Base-by-base conservation (phyloP, 441 rosid genomes). In the Croton laevigatus region DNA sequence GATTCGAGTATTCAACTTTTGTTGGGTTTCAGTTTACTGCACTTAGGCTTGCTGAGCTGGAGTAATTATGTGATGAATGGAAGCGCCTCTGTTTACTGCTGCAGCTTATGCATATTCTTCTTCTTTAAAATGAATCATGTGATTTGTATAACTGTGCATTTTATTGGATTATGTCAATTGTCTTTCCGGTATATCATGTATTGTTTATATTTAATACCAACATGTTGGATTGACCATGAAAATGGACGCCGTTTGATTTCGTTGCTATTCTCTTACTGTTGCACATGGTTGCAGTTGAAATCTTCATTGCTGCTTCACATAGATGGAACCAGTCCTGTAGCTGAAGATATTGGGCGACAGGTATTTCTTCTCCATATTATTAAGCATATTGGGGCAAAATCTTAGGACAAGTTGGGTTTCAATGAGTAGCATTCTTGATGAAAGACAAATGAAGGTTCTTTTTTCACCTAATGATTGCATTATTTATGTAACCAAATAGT, bases 321-420 rank as follows among this genome's bases (percentile, higher is more conserved):
- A 59, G 99, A 96, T 84, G 99, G 99, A 82, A 86, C 94, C 20
- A 96, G 98, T 72, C 94, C 97, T 60, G 82, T 96, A 49, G 99
- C 99, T 51, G 99, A 96, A 79, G 99, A 96, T 80, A 96, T 96
- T 67, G 98, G 98, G 57, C 99, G 99, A 62, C 99, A 96, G 98
- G 99, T 96, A 83, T n/a, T 17, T 63, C 4, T 13, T 3, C 37
- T 11, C 44, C 32, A 3, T 65, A 3, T 27, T 51, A 62, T 27
- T 27, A 46, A 42, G 22, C 32, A 66, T n/a, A 12, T 17, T 44
- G 1, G 38, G 34, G 64, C 6, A 62, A 49, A 49, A 27, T 61
- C 42, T 17, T 1, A 54, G 66, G 59, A 44, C 16, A 19, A 40
- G n/a, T 19, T 40, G 37, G 5, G 16, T 2, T 19, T 37, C 27